Evolutionary conservation across 805 yeast species (phyloP).

Genomic region (Kodamaea leandrae): DNA sequence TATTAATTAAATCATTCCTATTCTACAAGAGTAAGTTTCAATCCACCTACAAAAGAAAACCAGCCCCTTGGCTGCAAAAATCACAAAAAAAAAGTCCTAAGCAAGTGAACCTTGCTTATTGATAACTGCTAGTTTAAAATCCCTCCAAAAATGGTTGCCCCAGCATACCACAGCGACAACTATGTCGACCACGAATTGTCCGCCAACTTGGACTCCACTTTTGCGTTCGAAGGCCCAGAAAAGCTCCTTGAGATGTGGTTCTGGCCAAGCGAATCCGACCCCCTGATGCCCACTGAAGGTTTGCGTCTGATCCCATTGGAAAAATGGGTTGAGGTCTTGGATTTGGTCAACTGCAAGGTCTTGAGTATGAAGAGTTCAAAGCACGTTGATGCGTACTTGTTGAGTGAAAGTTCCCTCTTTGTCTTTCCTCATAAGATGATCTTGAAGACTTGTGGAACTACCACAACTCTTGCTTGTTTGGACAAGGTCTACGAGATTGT

Average conservation of each 20-base stretch:
- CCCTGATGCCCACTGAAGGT: conserved; percentile 42
- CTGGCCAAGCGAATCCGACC: conserved; percentile 46
- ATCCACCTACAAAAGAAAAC: conserved; percentile 25
- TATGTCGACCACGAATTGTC: conserved; percentile 79
- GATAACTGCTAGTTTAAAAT: not conserved
- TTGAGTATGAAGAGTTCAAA: conserved; percentile 70
- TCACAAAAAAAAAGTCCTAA: not conserved
- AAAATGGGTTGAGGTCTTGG: conserved; percentile 71
- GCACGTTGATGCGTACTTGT: conserved; percentile 74
- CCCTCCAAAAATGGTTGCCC: conserved; percentile 43
- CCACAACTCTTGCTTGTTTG: conserved; percentile 81
- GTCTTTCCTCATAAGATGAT: conserved; percentile 84
- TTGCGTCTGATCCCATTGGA: conserved; percentile 53
- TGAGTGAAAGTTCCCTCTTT: conserved; percentile 87
- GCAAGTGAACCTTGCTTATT: not conserved
- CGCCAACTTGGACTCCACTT: conserved; percentile 79
- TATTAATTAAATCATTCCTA: conserved; percentile 16
- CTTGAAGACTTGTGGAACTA: conserved; percentile 94
- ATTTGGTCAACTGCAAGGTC: conserved; percentile 83
- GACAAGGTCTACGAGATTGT: conserved; percentile 54
- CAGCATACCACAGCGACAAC: conserved; percentile 41
- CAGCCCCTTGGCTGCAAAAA: conserved; percentile 5
- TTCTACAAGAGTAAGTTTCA: conserved; percentile 40
- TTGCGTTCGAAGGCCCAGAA: conserved; percentile 97
- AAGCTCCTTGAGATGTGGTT: conserved; percentile 91